Evolutionary conservation across 1,284 basidiomycete species (phyloP), one percentile per base, ranked within the genome.

Genomic region (Polyporus tsugae): DNA sequence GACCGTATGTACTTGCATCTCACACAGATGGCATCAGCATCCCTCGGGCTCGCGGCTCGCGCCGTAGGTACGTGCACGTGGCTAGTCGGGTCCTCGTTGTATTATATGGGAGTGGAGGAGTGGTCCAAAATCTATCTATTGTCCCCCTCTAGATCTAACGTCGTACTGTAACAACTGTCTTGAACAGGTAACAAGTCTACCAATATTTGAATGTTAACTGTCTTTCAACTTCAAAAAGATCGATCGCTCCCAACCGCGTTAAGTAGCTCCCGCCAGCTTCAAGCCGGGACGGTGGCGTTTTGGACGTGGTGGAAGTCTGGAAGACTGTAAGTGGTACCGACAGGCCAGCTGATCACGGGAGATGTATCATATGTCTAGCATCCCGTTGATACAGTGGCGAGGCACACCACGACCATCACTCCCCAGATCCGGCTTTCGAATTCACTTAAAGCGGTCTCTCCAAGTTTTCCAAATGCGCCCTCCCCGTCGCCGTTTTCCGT

Each of bases 361-460:
- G 11, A 52, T 22, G 35, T 52, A 39, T 57, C 64, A 55, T 55
- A 19, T 42, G 11, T 13, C 36, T 22, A 22, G 6, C 57, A 59
- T 22, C n/a, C 9, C 58, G 29, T n/a, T 60, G 46, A 49, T 58
- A 22, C 55, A 58, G 35, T 2, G 13, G 5, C 13, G 38, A 38
- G 58, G 59, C 67, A 59, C 65, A 63, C 60, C 63, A 44, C 67
- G 70, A 67, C 60, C 57, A 66, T 49, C 65, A 17, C 60, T 64
- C 58, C 65, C 70, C 67, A 66, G 58, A 39, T 25, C 38, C 19
- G 13, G 1, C 6, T 15, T 25, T 7, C n/a, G n/a, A n/a, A n/a
- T n/a, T n/a, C 42, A 53, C 65, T 61, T 64, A 66, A 68, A 49
- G 4, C 42, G 29, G 64, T 46, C 60, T 7, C 25, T 25, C 62